Percentiles rank a stretch among this genome's conserved stretches.
These are phyloP conservation scores for Auriscalpium microsporum DNA, from an alignment of 768 basidiomycete species.

Conservation along the genomic window DNA sequence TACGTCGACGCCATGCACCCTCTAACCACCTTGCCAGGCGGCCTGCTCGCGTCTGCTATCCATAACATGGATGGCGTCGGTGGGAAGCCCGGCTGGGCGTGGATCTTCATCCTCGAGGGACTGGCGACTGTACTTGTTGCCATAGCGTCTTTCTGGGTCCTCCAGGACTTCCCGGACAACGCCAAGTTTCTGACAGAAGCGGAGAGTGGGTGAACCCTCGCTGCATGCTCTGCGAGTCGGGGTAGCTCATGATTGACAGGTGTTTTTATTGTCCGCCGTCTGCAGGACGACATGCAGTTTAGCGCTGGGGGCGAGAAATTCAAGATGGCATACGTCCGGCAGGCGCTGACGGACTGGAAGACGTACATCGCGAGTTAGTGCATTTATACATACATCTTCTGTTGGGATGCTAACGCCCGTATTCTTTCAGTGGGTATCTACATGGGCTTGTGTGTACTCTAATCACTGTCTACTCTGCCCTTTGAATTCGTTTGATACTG, in stretches of 20 bases:
- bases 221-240: too few relatives aligned
- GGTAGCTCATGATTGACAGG: slow-evolving; percentile 25
- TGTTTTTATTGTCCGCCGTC: slow-evolving; percentile 53
- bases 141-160: slow-evolving; percentile 57
- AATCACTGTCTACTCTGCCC: background rate
- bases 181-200: slow-evolving; percentile 59
- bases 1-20: background rate
- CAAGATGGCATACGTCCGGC: slow-evolving; percentile 45
- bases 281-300: slow-evolving; percentile 56
- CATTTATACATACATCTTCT: background rate
- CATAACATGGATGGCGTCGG: slow-evolving; percentile 64
- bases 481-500: slow-evolving; percentile 1
- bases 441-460: slow-evolving; percentile 51
- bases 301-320: slow-evolving; percentile 56
- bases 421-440: slow-evolving; percentile 51
- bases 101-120: slow-evolving; percentile 73
- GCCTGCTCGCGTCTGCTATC: slow-evolving; percentile 58
- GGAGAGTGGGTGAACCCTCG: slow-evolving; percentile 38
- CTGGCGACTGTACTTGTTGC: slow-evolving; percentile 55
- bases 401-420: background rate
- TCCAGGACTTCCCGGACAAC: slow-evolving; percentile 72
- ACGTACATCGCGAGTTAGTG: slow-evolving; percentile 59
- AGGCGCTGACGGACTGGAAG: slow-evolving; percentile 63
- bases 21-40: slow-evolving; percentile 32
- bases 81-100: slow-evolving; percentile 55